phyloP scores from a whole-genome alignment of 345 rosid genomes.

The Rubroshorea leprosula region DNA sequence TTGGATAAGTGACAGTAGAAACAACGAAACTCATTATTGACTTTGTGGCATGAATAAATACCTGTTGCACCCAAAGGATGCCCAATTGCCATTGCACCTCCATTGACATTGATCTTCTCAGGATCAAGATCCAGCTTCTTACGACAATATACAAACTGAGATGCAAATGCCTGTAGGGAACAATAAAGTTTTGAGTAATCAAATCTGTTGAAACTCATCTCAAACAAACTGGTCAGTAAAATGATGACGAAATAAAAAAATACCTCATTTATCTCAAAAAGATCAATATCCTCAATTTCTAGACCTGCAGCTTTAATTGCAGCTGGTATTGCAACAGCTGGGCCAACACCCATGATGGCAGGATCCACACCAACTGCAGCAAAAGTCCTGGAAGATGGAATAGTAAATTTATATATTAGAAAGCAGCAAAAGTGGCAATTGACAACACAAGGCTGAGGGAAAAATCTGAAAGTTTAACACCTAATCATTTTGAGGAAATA shows the following conservation, averaged over 20 bases:
- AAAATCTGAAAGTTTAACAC: no score
- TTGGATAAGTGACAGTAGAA: background rate
- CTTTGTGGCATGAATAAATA: conserved; percentile 15
- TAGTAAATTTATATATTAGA: background rate
- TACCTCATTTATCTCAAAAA: conserved; percentile 99
- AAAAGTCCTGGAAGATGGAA: conserved; percentile 55
- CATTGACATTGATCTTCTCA: conserved; percentile 88
- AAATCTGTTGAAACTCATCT: background rate
- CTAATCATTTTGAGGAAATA: no score
- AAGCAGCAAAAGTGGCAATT: background rate
- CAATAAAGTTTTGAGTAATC: background rate
- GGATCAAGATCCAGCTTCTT: conserved; percentile 81
- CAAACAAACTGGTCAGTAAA: background rate
- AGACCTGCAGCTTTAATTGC: conserved; percentile 95
- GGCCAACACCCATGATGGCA: conserved; percentile 94
- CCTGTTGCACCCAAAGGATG: conserved; percentile 97
- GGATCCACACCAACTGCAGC: conserved; percentile 97
- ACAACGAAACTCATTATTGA: background rate
- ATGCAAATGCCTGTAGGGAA: conserved; percentile 76
- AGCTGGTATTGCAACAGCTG: conserved; percentile 92
- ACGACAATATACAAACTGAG: conserved; percentile 86
- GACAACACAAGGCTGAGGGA: background rate
- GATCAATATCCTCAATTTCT: conserved; percentile 81
- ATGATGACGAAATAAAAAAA: background rate
- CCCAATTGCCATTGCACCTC: conserved; percentile 93